Conservation (phyloP, 805 yeast genomes). For the Candida wancherniae region DNA sequence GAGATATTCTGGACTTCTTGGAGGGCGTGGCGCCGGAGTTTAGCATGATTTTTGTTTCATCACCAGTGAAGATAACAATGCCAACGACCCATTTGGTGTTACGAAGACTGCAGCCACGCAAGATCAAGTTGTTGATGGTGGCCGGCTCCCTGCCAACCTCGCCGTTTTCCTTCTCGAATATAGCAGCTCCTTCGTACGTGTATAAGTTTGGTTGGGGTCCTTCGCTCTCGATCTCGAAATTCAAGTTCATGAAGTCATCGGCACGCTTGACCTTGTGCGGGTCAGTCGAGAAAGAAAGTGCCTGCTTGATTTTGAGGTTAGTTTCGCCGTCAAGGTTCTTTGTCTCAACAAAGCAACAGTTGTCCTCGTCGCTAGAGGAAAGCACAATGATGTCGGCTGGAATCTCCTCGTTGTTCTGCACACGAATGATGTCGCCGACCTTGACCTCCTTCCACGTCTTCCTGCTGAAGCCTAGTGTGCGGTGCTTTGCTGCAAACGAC, state of each 20-base stretch:
- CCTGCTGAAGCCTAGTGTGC: slow-evolving; percentile 22
- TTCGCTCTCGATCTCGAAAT: slow-evolving; percentile 73
- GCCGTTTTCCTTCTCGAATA: slow-evolving; percentile 19
- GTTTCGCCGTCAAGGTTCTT: slow-evolving; percentile 84
- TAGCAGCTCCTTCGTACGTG: slow-evolving; percentile 66
- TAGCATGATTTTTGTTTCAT: slow-evolving; percentile 75
- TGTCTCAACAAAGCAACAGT: slow-evolving; percentile 72
- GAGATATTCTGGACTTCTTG: slow-evolving; percentile 66
- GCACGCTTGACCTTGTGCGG: slow-evolving; percentile 39
- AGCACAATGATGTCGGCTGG: slow-evolving; percentile 71
- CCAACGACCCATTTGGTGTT: slow-evolving; percentile 84
- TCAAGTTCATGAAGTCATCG: slow-evolving; percentile 35
- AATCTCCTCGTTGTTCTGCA: slow-evolving; percentile 69
- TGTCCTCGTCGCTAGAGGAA: slow-evolving; percentile 64
- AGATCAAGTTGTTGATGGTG: slow-evolving; percentile 60
- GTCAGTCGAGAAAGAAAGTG: slow-evolving; percentile 55
- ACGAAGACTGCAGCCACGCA: slow-evolving; percentile 74
- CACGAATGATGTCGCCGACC: slow-evolving; percentile 70
- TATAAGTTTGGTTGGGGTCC: slow-evolving; percentile 80
- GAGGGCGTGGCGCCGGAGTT: slow-evolving; percentile 79
- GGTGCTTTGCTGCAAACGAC: slow-evolving; percentile 10
- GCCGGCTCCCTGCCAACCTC: slow-evolving; percentile 52
- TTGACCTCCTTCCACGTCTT: slow-evolving; percentile 59
- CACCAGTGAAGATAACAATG: slow-evolving; percentile 70
- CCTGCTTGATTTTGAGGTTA: slow-evolving; percentile 62